A percentile compares a stretch with the other conserved stretches of the same genome.
Evolutionary conservation across 2,329 filamentous ascomycete genomes (phyloP).

Genomic region (Penicillium verrucosum): DNA sequence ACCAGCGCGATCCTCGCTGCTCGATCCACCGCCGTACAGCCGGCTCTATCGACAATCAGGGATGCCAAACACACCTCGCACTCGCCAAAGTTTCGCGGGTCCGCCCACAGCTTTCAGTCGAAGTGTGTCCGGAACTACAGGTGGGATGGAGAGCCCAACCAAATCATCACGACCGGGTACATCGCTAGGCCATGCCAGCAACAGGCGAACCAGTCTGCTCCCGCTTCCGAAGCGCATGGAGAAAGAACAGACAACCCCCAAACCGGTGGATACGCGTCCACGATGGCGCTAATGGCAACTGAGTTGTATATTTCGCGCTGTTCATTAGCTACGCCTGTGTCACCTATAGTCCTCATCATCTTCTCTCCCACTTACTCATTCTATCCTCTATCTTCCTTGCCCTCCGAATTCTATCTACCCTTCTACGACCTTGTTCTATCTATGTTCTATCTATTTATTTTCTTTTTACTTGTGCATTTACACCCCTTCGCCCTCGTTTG

Average conservation of each 20-base stretch:
- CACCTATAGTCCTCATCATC: not conserved
- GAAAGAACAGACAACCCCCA: slow-evolving; percentile 26
- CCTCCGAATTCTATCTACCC: not conserved
- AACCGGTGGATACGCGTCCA: slow-evolving; percentile 33
- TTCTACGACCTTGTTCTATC: slow-evolving; percentile 13
- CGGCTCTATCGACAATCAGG: slow-evolving; percentile 34
- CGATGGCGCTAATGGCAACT: slow-evolving; percentile 33
- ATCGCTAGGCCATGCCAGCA: slow-evolving; percentile 38
- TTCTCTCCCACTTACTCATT: not conserved
- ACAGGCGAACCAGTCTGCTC: slow-evolving; percentile 40
- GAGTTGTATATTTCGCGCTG: not conserved
- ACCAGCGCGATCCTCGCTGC: slow-evolving; percentile 24
- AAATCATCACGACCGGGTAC: slow-evolving; percentile 38
- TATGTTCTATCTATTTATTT: slow-evolving; percentile 6
- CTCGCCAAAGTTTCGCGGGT: slow-evolving; percentile 40
- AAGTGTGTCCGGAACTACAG: slow-evolving; percentile 24
- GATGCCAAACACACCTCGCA: slow-evolving; percentile 34
- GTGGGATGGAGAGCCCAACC: slow-evolving; percentile 25
- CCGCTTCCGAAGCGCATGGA: slow-evolving; percentile 37
- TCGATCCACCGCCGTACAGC: slow-evolving; percentile 44
- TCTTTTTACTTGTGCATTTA: slow-evolving; percentile 14
- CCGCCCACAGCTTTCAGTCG: slow-evolving; percentile 26
- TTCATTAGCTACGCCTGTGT: not conserved
- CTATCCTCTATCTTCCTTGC: not conserved
- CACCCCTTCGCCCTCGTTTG: not conserved